Percentiles rank a stretch among this genome's conserved stretches.
Conservation (phyloP, 2,329 filamentous ascomycete genomes). For the Chaetomiaceae sp. region DNA sequence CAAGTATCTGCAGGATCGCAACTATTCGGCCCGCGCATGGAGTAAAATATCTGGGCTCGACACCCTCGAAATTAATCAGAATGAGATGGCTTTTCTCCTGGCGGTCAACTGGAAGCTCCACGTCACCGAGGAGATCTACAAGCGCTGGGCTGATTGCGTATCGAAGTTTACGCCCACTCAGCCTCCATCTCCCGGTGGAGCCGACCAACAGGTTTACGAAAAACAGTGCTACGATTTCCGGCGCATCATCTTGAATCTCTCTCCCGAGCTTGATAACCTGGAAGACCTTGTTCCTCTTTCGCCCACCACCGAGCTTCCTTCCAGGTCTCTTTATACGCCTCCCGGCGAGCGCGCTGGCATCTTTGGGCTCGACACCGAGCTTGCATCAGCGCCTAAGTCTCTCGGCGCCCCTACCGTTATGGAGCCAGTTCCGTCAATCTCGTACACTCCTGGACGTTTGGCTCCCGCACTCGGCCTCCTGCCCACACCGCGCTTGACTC, state of each 20-base stretch:
- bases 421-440: constrained; percentile 45
- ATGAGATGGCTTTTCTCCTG: constrained; percentile 86
- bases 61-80: constrained; percentile 91
- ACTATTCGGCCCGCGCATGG: constrained; percentile 96
- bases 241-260: constrained; percentile 52
- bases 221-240: constrained; percentile 54
- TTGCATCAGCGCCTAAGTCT: constrained; percentile 40
- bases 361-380: constrained; percentile 37
- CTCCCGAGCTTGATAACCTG: constrained; percentile 55
- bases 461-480: constrained; percentile 53
- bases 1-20: constrained; percentile 96
- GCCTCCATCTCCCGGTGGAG: constrained; percentile 50
- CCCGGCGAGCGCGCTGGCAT: constrained; percentile 35
- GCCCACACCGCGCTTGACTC: constrained; percentile 56
- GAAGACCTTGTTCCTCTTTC: constrained; percentile 44
- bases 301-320: constrained; percentile 34
- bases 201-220: constrained; percentile 38
- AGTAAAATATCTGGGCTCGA: constrained; percentile 98
- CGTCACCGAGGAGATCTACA: constrained; percentile 82
- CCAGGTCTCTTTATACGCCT: constrained; percentile 43
- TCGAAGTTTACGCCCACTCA: constrained; percentile 72
- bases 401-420: constrained; percentile 42
- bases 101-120: constrained; percentile 94
- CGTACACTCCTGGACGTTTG: constrained; percentile 43
- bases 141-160: constrained; percentile 91